Conservation (phyloP, 352 stramenopile species). For the Globisporangium cederbergense region DNA sequence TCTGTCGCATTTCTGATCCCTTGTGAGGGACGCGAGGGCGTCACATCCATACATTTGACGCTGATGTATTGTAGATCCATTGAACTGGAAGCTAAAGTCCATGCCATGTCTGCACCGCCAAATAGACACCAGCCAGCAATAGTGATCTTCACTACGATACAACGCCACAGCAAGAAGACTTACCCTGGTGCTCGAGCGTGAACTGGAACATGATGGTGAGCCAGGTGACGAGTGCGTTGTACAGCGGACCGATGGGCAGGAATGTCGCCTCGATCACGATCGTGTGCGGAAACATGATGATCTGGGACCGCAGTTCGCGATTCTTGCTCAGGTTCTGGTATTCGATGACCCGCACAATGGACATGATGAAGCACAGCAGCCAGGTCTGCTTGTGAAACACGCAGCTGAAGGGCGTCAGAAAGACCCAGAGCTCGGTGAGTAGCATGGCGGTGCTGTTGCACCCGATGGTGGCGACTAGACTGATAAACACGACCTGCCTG, state of each 20-base stretch:
- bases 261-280: background rate
- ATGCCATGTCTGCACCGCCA: background rate
- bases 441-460: background rate
- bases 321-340: background rate
- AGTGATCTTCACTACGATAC: background rate
- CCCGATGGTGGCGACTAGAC: background rate
- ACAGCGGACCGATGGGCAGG: background rate
- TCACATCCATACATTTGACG: background rate
- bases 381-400: background rate
- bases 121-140: background rate
- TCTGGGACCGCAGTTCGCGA: background rate
- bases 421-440: slow-evolving; percentile 8
- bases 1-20: slow-evolving; percentile 9
- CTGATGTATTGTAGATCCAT: background rate
- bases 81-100: slow-evolving; percentile 5
- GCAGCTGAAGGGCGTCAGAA: background rate
- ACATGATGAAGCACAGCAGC: background rate
- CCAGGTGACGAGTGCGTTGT: background rate
- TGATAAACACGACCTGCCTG: background rate
- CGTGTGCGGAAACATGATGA: background rate
- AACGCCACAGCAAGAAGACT: background rate
- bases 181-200: slow-evolving; percentile 4
- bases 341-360: background rate
- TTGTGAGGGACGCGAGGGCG: background rate
- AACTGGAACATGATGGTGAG: background rate